phyloP scores from a whole-genome alignment of 2,329 filamentous ascomycete species.

The Tolypocladium paradoxum region DNA sequence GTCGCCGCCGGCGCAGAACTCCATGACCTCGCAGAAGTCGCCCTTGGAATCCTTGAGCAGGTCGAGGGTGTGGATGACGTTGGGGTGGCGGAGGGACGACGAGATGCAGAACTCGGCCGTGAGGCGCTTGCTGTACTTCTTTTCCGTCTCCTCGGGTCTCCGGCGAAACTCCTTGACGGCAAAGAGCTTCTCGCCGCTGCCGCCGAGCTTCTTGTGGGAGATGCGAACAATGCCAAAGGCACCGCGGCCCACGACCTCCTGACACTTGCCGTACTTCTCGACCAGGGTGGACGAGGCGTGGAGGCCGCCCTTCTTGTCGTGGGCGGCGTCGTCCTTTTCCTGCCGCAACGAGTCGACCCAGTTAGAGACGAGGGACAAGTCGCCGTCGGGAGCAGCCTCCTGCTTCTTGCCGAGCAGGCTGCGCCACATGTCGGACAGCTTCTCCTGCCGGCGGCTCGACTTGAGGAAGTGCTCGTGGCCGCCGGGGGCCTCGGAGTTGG shows the following conservation, averaged over 20 bases:
- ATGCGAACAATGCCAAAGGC: conserved; percentile 97
- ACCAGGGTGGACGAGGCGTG: conserved; percentile 65
- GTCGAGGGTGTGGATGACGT: conserved; percentile 95
- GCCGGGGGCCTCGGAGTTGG: conserved; percentile 44
- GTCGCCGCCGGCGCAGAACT: conserved; percentile 94
- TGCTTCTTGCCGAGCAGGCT: conserved; percentile 78
- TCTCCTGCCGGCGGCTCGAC: conserved; percentile 86
- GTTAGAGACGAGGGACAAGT: conserved; percentile 83
- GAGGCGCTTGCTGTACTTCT: conserved; percentile 95
- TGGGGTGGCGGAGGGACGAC: conserved; percentile 89
- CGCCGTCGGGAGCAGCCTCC: conserved; percentile 61
- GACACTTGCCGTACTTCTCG: conserved; percentile 97
- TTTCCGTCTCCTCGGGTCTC: conserved; percentile 84
- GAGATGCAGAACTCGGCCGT: conserved; percentile 98
- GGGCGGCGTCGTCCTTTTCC: conserved; percentile 71
- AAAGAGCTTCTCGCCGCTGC: conserved; percentile 78
- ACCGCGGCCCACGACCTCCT: conserved; percentile 90
- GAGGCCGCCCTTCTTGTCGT: conserved; percentile 65
- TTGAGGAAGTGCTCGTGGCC: conserved; percentile 82
- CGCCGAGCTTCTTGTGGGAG: conserved; percentile 87
- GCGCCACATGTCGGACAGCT: conserved; percentile 84
- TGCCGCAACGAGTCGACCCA: conserved; percentile 92
- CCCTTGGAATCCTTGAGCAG: conserved; percentile 92
- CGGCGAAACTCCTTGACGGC: conserved; percentile 97
- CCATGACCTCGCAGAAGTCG: conserved; percentile 98